Evolutionary conservation across 129 eudicot genomes (phyloP).

Genomic region (Flaveria sonorensis): DNA sequence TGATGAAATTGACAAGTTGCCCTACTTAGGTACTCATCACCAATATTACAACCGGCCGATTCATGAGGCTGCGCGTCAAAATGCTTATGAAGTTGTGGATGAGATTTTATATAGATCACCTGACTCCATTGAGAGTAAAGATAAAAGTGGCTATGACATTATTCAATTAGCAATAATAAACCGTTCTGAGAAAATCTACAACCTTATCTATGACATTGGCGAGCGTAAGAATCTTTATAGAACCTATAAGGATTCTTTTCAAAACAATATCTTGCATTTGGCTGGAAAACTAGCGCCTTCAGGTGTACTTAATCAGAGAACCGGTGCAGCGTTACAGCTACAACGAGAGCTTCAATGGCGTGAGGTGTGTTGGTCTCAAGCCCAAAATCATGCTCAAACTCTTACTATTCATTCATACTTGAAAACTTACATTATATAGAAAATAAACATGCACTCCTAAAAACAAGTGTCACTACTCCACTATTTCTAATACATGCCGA

Average conservation of each 20-base stretch:
- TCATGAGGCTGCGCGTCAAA: conserved; percentile 26
- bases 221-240: conserved; percentile 9
- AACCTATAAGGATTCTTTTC: conserved; percentile 27
- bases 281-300: conserved; percentile 24
- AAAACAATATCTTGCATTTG: conserved; percentile 34
- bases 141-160: conserved; percentile 13
- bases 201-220: conserved; percentile 13
- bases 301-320: neutral
- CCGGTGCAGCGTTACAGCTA: conserved; percentile 35
- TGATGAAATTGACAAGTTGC: neutral
- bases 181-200: conserved; percentile 27
- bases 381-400: no score
- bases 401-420: no score
- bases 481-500: no score
- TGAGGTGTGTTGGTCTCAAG: no score
- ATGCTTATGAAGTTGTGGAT: conserved; percentile 18
- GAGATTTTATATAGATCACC: conserved; percentile 2
- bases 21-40: conserved; percentile 24
- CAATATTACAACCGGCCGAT: neutral
- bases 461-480: no score
- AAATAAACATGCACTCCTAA: no score
- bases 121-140: neutral
- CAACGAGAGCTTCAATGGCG: conserved; percentile 39
- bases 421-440: no score
- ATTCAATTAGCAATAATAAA: conserved; percentile 26